phyloP scores from a whole-genome alignment of 2,329 filamentous ascomycete species.

The Trichophaea hybrida region DNA sequence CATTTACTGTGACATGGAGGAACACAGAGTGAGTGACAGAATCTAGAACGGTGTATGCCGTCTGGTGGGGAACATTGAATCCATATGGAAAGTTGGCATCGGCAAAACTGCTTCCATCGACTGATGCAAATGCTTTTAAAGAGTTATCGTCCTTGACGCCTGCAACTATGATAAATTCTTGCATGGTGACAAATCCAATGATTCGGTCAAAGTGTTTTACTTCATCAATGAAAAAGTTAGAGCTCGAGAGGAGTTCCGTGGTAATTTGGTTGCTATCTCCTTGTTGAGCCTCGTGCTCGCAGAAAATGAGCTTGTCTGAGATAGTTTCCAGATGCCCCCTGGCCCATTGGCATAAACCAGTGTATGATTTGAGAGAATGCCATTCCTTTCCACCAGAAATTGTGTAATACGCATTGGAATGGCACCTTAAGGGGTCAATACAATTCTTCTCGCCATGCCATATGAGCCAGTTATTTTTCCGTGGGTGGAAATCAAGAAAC shows the following conservation, averaged over 20 bases:
- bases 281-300: constrained; percentile 48
- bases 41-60: constrained; percentile 82
- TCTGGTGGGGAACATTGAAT: constrained; percentile 62
- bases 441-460: constrained; percentile 67
- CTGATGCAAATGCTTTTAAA: constrained; percentile 63
- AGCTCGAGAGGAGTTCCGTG: constrained; percentile 58
- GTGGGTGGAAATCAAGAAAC: constrained; percentile 61
- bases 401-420: constrained; percentile 59
- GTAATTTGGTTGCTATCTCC: constrained; percentile 49
- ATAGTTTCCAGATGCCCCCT: constrained; percentile 42
- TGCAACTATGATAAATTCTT: constrained; percentile 87
- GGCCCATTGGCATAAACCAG: constrained; percentile 75
- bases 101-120: constrained; percentile 73
- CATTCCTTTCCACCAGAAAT: constrained; percentile 52
- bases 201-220: constrained; percentile 53
- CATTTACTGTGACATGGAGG: constrained; percentile 73
- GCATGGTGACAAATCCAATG: constrained; percentile 82
- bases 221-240: constrained; percentile 56
- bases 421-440: constrained; percentile 45
- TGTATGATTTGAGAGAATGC: constrained; percentile 58
- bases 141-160: constrained; percentile 51
- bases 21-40: constrained; percentile 92
- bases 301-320: constrained; percentile 44
- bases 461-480: constrained; percentile 76
- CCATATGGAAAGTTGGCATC: constrained; percentile 74